These are phyloP conservation scores for Komagataea norvegica DNA, from an alignment of 1,139 yeast genomes.

Conservation along the genomic window DNA sequence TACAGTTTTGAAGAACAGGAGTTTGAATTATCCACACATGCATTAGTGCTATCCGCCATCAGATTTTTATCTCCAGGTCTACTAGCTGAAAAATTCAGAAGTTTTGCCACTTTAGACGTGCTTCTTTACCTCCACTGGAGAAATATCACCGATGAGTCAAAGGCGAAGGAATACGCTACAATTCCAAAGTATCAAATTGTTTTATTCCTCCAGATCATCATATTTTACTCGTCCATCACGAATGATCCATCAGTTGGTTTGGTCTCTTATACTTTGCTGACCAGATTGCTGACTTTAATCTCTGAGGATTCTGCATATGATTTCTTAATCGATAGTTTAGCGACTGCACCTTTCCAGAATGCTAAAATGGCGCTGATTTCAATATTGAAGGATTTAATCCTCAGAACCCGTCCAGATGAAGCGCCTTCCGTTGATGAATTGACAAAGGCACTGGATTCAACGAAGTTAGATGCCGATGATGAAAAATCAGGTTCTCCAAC, in stretches of 20 bases:
- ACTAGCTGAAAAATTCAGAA: conserved; percentile 24
- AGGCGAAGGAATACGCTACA: conserved; percentile 27
- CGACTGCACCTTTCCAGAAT: conserved; percentile 61
- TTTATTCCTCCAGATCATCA: conserved; percentile 43
- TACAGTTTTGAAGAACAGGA: conserved; percentile 22
- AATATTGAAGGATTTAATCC: conserved; percentile 60
- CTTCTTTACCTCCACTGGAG: conserved; percentile 40
- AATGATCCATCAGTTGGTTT: conserved; percentile 26
- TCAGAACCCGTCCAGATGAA: conserved; percentile 25
- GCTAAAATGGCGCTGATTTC: conserved; percentile 58
- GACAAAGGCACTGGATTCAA: conserved; percentile 10
- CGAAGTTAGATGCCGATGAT: conserved; percentile 3
- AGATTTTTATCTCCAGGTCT: conserved; percentile 35
- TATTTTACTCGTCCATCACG: conserved; percentile 34
- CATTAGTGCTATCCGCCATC: conserved; percentile 29
- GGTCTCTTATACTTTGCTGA: conserved; percentile 42
- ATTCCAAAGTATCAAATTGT: conserved; percentile 31
- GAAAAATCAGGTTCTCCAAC: no score
- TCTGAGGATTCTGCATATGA: conserved; percentile 54
- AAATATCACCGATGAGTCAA: conserved; percentile 30
- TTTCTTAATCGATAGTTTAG: conserved; percentile 61
- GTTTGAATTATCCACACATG: conserved; percentile 18
- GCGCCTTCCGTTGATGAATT: conserved; percentile 13
- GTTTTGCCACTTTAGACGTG: conserved; percentile 35
- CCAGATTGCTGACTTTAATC: conserved; percentile 50